Conservation (phyloP, 441 rosid genomes). For the Euphorbia neoarborescens region DNA sequence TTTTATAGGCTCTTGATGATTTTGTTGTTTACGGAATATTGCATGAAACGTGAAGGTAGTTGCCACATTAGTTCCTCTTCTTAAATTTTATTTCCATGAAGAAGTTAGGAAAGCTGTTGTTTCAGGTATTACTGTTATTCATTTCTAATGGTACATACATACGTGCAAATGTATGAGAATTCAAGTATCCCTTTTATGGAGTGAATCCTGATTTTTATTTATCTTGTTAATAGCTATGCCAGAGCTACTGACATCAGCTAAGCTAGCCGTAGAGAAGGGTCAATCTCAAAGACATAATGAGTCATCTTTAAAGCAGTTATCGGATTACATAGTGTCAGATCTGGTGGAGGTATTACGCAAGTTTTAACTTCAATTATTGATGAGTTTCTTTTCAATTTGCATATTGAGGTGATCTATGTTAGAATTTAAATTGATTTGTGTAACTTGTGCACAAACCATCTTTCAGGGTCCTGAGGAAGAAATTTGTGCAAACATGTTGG, state of each 20-base stretch:
- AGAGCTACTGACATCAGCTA: constrained; percentile 83
- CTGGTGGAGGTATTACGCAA: constrained; percentile 90
- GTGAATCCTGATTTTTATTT: neutral
- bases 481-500: constrained; percentile 90
- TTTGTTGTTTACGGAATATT: constrained; percentile 3
- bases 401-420: neutral
- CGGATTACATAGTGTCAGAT: constrained; percentile 84
- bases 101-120: constrained; percentile 99
- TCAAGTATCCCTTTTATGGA: neutral
- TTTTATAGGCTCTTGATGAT: constrained; percentile 10
- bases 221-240: constrained; percentile 67
- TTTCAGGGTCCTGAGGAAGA: constrained; percentile 96
- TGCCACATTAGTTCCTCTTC: constrained; percentile 87
- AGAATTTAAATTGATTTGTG: constrained; percentile 9
- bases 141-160: neutral
- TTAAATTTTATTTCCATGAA: constrained; percentile 97
- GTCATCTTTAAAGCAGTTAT: constrained; percentile 77
- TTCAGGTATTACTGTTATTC: constrained; percentile 52
- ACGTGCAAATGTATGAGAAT: neutral
- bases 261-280: constrained; percentile 91
- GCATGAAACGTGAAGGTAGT: constrained; percentile 54
- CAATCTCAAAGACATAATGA: constrained; percentile 74
- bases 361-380: constrained; percentile 30
- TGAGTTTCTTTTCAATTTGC: neutral
- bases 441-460: constrained; percentile 13